Conservation (phyloP, 1,139 yeast genomes). For the Wickerhamomyces sp. region DNA sequence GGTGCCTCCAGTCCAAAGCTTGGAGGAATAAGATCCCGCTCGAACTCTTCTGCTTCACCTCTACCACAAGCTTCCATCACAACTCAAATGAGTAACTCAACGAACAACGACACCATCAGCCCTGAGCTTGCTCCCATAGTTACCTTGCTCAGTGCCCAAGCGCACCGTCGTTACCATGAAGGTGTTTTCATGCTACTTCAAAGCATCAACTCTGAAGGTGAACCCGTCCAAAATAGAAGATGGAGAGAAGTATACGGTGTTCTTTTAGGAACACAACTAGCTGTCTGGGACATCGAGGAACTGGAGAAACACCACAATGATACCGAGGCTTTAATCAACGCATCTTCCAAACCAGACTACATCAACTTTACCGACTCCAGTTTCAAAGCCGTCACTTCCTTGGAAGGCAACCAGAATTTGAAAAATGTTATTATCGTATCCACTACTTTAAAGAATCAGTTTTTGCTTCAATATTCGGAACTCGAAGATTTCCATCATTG, state of each 20-base stretch:
- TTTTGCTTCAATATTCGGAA: constrained; percentile 69
- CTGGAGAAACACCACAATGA: constrained; percentile 50
- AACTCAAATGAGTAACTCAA: neutral
- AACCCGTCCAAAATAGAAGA: constrained; percentile 67
- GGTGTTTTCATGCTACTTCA: constrained; percentile 70
- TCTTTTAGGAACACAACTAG: constrained; percentile 82
- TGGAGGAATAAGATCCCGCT: constrained; percentile 10
- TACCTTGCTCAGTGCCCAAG: constrained; percentile 64
- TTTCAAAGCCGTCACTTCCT: constrained; percentile 60
- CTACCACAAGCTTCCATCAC: constrained; percentile 2
- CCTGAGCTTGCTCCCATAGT: constrained; percentile 77
- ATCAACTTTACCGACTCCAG: constrained; percentile 88
- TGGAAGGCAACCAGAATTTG: constrained; percentile 20
- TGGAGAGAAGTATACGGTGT: constrained; percentile 96
- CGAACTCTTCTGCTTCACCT: constrained; percentile 9
- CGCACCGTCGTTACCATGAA: constrained; percentile 68
- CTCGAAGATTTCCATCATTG: constrained; percentile 52
- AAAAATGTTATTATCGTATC: constrained; percentile 81
- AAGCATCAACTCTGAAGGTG: constrained; percentile 77
- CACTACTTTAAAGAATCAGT: constrained; percentile 86
- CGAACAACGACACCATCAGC: constrained; percentile 24
- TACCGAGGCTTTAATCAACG: constrained; percentile 46
- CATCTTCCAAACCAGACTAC: constrained; percentile 74
- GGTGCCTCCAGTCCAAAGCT: constrained; percentile 11
- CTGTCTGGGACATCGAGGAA: constrained; percentile 86